Evolutionary conservation across 176 grass and related monocot species (phyloP).

Genomic region (Oryza officinalis): DNA sequence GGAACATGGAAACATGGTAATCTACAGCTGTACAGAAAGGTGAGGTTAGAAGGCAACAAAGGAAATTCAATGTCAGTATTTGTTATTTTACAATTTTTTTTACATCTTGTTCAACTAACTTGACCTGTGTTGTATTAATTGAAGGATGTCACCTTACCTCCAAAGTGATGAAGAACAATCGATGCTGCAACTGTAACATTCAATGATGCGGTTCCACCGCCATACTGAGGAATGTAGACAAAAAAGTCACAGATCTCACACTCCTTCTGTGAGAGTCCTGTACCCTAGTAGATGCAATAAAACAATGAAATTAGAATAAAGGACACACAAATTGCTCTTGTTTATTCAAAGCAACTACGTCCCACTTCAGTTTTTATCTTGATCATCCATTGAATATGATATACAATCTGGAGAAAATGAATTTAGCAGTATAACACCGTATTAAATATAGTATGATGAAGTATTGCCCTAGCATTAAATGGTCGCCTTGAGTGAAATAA

Average conservation of each 20-base stretch:
- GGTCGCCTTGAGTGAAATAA: too few species aligned
- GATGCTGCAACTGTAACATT: conserved; percentile 95
- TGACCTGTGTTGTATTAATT: neutral
- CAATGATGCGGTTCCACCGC: conserved; percentile 87
- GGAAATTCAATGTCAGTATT: neutral
- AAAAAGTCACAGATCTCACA: conserved; percentile 89
- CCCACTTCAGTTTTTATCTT: neutral
- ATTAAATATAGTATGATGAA: too few species aligned
- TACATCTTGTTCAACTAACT: neutral
- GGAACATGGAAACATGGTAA: neutral
- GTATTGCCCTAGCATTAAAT: too few species aligned
- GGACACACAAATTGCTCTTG: neutral
- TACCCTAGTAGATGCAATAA: conserved; percentile 53
- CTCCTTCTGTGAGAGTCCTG: conserved; percentile 76
- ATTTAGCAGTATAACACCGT: too few species aligned
- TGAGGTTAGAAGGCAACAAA: neutral
- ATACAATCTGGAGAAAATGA: too few species aligned
- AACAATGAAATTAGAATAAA: neutral
- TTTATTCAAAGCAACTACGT: neutral
- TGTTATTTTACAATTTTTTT: neutral
- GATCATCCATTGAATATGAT: too few species aligned
- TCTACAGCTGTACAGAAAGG: neutral
- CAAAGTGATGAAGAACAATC: conserved; percentile 91
- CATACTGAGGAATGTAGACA: conserved; percentile 92
- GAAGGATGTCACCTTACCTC: conserved; percentile 37